Evolutionary conservation across 805 yeast genomes (phyloP).

Genomic region (Suhomyces sp.): DNA sequence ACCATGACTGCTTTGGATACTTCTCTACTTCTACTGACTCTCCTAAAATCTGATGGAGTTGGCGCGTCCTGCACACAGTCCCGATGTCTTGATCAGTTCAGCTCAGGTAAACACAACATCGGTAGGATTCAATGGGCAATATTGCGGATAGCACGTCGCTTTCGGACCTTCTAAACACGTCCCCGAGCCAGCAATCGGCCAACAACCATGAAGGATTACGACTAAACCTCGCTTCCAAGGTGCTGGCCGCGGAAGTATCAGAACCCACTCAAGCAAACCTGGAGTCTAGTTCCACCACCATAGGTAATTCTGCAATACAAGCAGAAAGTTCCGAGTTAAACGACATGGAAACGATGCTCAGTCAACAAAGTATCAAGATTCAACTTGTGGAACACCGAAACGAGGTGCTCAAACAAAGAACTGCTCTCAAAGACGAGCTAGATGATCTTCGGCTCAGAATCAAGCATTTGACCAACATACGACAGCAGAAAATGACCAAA

Average conservation of each 20-base stretch:
- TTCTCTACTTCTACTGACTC: neutral
- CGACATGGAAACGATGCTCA: constrained; percentile 9
- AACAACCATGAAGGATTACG: constrained; percentile 5
- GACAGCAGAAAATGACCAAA: constrained; percentile 11
- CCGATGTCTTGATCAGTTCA: neutral
- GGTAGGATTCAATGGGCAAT: constrained; percentile 16
- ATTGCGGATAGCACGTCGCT: constrained; percentile 23
- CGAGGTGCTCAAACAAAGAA: constrained; percentile 18
- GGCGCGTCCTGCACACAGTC: neutral
- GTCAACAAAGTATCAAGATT: constrained; percentile 15
- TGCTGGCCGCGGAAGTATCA: neutral
- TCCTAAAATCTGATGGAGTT: neutral
- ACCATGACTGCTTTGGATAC: constrained; percentile 37
- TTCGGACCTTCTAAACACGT: constrained; percentile 24
- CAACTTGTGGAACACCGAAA: constrained; percentile 13
- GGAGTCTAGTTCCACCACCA: neutral
- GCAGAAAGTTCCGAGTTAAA: constrained; percentile 1
- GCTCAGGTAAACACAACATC: neutral
- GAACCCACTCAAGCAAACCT: neutral
- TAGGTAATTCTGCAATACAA: neutral
- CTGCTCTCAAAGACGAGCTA: constrained; percentile 12
- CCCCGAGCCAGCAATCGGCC: constrained; percentile 13
- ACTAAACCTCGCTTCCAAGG: constrained; percentile 9
- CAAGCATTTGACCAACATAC: constrained; percentile 11
- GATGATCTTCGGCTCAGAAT: constrained; percentile 14